Conservation (phyloP, 306 rosid genomes). For the Alnus glutinosa region DNA sequence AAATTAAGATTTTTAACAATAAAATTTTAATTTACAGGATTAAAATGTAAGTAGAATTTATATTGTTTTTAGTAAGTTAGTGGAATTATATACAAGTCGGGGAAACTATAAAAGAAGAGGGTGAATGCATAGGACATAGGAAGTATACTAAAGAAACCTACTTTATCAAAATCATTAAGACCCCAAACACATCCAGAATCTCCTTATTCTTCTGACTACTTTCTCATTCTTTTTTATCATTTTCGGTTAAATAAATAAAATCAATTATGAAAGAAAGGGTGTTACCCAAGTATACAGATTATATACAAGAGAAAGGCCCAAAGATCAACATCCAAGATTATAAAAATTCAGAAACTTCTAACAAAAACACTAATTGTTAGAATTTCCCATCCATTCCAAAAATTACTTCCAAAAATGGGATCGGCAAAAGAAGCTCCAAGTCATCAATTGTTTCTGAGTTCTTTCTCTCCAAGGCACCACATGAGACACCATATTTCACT, state of each 20-base stretch:
- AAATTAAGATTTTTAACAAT: neutral
- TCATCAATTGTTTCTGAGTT: neutral
- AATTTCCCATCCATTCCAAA: neutral
- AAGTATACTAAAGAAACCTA: neutral
- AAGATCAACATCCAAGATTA: neutral
- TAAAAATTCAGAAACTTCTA: neutral
- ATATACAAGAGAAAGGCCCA: neutral
- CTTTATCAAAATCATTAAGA: neutral
- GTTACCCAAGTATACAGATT: neutral
- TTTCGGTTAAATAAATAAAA: neutral
- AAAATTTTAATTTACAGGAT: neutral
- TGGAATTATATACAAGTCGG: neutral
- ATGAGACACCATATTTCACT: neutral
- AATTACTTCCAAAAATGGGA: neutral
- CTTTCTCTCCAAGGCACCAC: conserved; percentile 1
- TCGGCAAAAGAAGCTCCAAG: neutral
- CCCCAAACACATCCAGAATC: conserved; percentile 1
- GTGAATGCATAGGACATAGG: neutral
- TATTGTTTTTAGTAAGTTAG: neutral
- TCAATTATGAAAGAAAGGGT: neutral
- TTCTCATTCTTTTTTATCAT: neutral
- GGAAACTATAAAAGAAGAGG: neutral
- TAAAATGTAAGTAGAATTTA: neutral
- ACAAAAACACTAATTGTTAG: neutral
- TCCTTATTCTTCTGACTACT: neutral